Conservation (phyloP, 2,329 filamentous ascomycete genomes). For the Scolecobasidium constrictum region DNA sequence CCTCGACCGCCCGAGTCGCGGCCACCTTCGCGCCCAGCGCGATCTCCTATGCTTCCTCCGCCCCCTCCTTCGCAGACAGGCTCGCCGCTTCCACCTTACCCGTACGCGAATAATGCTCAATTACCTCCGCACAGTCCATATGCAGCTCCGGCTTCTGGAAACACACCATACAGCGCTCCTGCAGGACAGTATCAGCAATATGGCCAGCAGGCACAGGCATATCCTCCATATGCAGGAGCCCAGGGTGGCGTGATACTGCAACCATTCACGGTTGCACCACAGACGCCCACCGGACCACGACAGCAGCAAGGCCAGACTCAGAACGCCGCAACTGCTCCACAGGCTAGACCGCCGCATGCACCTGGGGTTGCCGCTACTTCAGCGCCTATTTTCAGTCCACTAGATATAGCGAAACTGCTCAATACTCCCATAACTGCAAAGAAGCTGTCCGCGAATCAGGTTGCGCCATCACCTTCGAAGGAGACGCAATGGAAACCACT, state of each 20-base stretch:
- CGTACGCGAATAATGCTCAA: constrained; percentile 5
- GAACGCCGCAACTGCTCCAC: not conserved
- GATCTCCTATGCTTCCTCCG: constrained; percentile 25
- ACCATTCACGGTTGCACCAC: constrained; percentile 35
- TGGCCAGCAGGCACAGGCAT: not conserved
- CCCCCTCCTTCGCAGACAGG: constrained; percentile 15
- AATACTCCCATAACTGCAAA: not conserved
- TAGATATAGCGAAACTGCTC: constrained; percentile 7
- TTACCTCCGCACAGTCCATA: constrained; percentile 4
- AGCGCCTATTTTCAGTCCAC: constrained; percentile 2
- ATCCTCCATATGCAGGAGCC: not conserved
- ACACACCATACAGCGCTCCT: not conserved
- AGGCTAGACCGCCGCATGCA: not conserved
- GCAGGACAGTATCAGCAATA: not conserved
- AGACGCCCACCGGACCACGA: constrained; percentile 28
- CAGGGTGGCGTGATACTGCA: constrained; percentile 34
- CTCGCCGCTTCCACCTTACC: constrained; percentile 6
- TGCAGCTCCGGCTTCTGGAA: not conserved
- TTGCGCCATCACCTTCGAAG: not conserved
- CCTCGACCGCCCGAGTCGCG: constrained; percentile 21
- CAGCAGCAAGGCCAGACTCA: constrained; percentile 18
- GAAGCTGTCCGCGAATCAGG: not conserved
- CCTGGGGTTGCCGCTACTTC: not conserved
- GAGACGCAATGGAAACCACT: constrained; percentile 3
- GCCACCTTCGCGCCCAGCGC: constrained; percentile 18